Conservation (phyloP, 805 yeast species). For the Lachancea quebecensis region DNA sequence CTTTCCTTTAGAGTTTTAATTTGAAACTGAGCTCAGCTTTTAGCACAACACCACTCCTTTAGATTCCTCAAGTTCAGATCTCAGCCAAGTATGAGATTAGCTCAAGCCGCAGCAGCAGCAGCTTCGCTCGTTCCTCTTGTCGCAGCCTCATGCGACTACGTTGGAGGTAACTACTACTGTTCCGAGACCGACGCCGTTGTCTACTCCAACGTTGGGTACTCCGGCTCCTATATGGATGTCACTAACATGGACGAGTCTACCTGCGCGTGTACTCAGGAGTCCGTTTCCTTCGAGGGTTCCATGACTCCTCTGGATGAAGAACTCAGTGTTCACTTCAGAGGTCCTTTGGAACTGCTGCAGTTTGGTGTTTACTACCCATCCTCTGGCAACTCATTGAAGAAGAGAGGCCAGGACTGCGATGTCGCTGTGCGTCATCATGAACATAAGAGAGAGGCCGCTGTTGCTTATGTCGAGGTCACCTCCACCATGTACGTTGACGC, state of each 20-base stretch:
- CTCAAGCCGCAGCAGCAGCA: conserved; percentile 11
- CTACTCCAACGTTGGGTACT: conserved; percentile 70
- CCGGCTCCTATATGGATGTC: conserved; percentile 78
- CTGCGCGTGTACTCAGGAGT: conserved; percentile 62
- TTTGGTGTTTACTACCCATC: conserved; percentile 86
- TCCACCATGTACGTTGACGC: conserved; percentile 66
- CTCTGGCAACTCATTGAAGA: conserved; percentile 36
- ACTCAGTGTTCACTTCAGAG: conserved; percentile 71
- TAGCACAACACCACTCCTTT: conserved; percentile 2
- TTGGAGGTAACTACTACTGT: conserved; percentile 82
- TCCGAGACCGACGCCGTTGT: conserved; percentile 56
- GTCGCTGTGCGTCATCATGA: conserved; percentile 37
- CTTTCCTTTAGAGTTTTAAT: conserved; percentile 4
- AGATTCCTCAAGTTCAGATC: background rate
- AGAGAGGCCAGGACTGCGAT: conserved; percentile 35
- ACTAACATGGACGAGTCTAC: conserved; percentile 65
- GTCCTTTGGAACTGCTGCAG: conserved; percentile 54
- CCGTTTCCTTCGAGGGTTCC: conserved; percentile 52
- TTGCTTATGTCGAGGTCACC: conserved; percentile 64
- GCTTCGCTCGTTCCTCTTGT: conserved; percentile 23
- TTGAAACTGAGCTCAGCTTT: background rate
- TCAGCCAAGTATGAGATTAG: conserved; percentile 14
- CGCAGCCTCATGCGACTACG: conserved; percentile 39
- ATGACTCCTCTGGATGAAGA: conserved; percentile 64
- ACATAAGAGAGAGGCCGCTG: conserved; percentile 56